phyloP scores from a whole-genome alignment of 805 yeast genomes.

The Schwanniomyces polymorphus region DNA sequence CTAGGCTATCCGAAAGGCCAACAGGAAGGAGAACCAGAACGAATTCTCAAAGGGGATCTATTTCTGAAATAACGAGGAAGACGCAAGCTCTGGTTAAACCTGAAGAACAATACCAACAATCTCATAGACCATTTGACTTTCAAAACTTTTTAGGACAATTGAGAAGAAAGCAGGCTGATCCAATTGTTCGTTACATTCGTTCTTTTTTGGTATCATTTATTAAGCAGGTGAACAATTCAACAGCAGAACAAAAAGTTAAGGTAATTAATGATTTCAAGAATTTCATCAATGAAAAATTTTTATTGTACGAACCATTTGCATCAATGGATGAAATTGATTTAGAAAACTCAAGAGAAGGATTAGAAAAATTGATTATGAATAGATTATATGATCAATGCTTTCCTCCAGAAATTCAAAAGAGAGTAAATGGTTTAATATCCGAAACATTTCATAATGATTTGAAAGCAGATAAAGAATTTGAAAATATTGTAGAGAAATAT shows the following conservation, averaged over 20 bases:
- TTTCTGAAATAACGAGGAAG: slow-evolving; percentile 3
- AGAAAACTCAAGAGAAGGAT: slow-evolving; percentile 81
- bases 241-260: slow-evolving; percentile 74
- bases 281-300: slow-evolving; percentile 67
- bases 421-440: slow-evolving; percentile 22
- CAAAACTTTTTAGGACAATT: slow-evolving; percentile 74
- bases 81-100: slow-evolving; percentile 21
- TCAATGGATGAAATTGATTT: slow-evolving; percentile 56
- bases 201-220: slow-evolving; percentile 81
- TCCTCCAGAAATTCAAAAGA: slow-evolving; percentile 65
- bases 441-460: slow-evolving; percentile 59
- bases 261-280: slow-evolving; percentile 72
- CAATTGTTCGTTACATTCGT: slow-evolving; percentile 79
- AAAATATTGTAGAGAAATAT: slow-evolving; percentile 57
- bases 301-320: slow-evolving; percentile 69
- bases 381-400: slow-evolving; percentile 75
- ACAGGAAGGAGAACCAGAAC: neutral
- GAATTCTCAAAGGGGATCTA: neutral
- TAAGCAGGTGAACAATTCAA: slow-evolving; percentile 58
- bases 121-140: slow-evolving; percentile 70
- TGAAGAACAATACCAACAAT: slow-evolving; percentile 37
- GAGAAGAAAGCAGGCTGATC: slow-evolving; percentile 77
- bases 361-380: slow-evolving; percentile 91
- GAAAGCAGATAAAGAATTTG: slow-evolving; percentile 53
- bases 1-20: neutral